Base-by-base conservation (phyloP, 371 early-diverging fungal species). In the Smittium culicis region DNA sequence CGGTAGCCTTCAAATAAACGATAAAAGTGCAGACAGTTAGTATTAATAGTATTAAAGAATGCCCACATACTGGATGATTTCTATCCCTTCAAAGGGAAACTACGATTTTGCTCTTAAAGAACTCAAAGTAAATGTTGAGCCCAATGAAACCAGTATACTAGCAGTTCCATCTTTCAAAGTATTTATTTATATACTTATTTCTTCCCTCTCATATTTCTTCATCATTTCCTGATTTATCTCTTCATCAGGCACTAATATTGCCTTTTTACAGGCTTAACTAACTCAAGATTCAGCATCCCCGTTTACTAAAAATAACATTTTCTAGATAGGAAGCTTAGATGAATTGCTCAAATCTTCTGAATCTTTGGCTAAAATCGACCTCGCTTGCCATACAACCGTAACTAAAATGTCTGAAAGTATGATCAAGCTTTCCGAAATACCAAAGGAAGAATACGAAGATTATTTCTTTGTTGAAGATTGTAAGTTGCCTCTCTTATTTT, bases 241-340 rank as follows among this genome's bases (percentile, higher is more conserved):
- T 59, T 59, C n/a, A 29, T 16, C 16, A 59, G 5, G 5, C 5
- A 14, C 5, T 29, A 11, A 14, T 29, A 59, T 14, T 29, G 5
- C 16, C n/a, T 29, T 59, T 29, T 59, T 59, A 59, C 5, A 29
- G 5, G 30, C 60, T n/a, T n/a, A n/a, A n/a, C n/a, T n/a, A n/a
- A n/a, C n/a, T n/a, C n/a, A n/a, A 54, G 54, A 25, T 17, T 54
- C 17, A 25, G n/a, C 17, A 17, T 54, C 54, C 25, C 17, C 17
- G 20, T 17, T 17, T 17, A 54, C 54, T 54, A 54, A 20, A 54
- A 54, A 20, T 17, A 54, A 20, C 17, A 20, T 54, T 17, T 17
- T 54, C 17, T 59, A 59, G 60, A 59, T 59, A 14, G 60, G 60
- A 59, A 59, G 60, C 25, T 59, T 59, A 32, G 60, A 59, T 59